Evolutionary conservation across 768 basidiomycete species (phyloP).

Genomic region (Naganishia randhawae): DNA sequence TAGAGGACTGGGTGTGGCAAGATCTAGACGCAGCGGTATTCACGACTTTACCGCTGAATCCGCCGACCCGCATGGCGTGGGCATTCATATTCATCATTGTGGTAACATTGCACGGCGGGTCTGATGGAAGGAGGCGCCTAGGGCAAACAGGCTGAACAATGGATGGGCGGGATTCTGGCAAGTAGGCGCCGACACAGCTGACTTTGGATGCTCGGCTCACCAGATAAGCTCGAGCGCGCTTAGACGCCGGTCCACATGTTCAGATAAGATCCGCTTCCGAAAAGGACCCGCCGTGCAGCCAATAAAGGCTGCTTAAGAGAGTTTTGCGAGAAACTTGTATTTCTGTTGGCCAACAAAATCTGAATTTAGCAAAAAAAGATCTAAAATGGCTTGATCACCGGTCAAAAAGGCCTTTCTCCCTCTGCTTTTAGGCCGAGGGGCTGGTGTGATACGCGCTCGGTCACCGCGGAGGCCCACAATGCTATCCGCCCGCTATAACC

Average conservation of each 20-base stretch:
- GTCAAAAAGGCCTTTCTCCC: background rate
- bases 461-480: background rate
- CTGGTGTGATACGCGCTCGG: too few species aligned
- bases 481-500: background rate
- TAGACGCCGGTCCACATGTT: too few species aligned
- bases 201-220: background rate
- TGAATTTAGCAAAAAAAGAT: background rate
- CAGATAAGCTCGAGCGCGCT: background rate
- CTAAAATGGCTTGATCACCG: background rate
- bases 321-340: background rate
- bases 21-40: background rate
- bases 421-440: too few species aligned
- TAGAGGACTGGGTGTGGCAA: background rate
- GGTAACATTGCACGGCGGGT: too few species aligned
- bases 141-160: background rate
- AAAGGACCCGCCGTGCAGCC: too few species aligned
- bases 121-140: background rate
- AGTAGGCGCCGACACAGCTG: conserved; percentile 1
- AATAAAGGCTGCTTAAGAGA: too few species aligned
- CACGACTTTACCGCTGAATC: background rate
- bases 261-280: too few species aligned
- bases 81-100: too few species aligned
- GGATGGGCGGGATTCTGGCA: background rate
- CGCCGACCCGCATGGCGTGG: background rate
- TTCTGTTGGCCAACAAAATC: background rate